Evolutionary conservation across 768 basidiomycete genomes (phyloP).

Genomic region (Tylopilus subfusipes): DNA sequence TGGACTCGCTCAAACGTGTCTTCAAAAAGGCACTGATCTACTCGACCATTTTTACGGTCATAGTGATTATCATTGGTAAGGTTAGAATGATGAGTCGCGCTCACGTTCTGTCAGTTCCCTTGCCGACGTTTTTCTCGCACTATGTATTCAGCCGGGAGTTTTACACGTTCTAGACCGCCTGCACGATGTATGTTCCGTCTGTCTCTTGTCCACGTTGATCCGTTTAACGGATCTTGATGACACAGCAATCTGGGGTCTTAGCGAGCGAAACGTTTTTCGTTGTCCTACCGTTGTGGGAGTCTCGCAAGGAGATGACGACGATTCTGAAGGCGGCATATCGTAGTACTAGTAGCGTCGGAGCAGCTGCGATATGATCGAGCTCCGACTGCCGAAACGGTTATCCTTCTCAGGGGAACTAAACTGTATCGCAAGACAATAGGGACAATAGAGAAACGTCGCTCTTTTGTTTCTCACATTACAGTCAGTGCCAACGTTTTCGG

Average conservation of each 20-base stretch:
- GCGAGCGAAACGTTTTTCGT: conserved; percentile 37
- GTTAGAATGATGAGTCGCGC: not conserved
- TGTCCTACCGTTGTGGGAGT: conserved; percentile 38
- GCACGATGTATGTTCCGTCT: conserved; percentile 33
- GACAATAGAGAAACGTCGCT: conserved; percentile 23
- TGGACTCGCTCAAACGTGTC: conserved; percentile 22
- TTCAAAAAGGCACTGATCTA: conserved; percentile 35
- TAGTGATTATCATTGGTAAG: conserved; percentile 35
- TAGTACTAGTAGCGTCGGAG: not conserved
- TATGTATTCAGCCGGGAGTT: conserved; percentile 36
- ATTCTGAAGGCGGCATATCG: conserved; percentile 20
- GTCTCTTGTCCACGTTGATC: not conserved
- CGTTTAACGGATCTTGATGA: conserved; percentile 4
- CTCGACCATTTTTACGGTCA: conserved; percentile 31
- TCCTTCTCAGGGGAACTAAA: conserved; percentile 1
- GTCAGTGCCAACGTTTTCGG: conserved; percentile 5
- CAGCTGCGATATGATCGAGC: not conserved
- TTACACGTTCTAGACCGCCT: conserved; percentile 38
- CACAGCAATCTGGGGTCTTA: conserved; percentile 35
- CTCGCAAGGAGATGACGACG: conserved; percentile 29
- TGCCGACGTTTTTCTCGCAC: conserved; percentile 40
- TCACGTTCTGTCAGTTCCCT: conserved; percentile 27
- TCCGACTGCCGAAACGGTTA: not conserved
- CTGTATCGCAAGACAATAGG: conserved; percentile 3
- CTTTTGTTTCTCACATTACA: conserved; percentile 14